Percentiles rank a stretch among this genome's conserved stretches.
phyloP scores from a whole-genome alignment of 768 basidiomycete species.

The Cantharellus anzutake region DNA sequence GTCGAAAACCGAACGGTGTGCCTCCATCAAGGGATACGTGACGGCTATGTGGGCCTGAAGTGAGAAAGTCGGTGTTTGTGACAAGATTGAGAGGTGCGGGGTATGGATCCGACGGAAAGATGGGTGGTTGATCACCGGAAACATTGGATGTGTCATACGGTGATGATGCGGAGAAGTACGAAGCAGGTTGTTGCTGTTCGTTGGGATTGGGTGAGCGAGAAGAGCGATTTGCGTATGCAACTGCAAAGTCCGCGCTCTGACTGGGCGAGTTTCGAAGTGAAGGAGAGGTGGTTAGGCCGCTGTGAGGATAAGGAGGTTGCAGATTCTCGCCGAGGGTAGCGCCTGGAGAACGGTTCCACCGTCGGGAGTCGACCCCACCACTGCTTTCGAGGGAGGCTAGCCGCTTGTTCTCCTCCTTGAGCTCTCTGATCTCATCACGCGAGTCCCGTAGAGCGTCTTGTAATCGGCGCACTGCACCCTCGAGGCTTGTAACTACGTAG shows the following conservation, averaged over 20 bases:
- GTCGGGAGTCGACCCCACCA: neutral
- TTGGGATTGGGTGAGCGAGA: neutral
- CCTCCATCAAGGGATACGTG: neutral
- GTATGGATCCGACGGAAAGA: neutral
- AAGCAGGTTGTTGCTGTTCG: neutral
- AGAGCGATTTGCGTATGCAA: neutral
- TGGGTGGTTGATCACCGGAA: neutral
- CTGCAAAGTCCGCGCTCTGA: neutral
- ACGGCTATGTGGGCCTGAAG: neutral
- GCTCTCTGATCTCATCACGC: slow-evolving; percentile 37
- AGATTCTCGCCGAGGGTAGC: neutral
- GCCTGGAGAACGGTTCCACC: neutral
- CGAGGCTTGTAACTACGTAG: slow-evolving; percentile 52
- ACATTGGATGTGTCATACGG: neutral
- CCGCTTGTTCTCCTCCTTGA: slow-evolving; percentile 45
- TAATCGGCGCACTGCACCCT: slow-evolving; percentile 66
- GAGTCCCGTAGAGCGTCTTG: slow-evolving; percentile 64
- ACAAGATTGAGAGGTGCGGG: neutral
- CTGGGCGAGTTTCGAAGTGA: neutral
- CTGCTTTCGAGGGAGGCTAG: slow-evolving; percentile 14
- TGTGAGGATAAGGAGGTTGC: neutral
- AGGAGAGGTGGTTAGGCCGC: neutral
- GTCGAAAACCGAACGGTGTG: neutral
- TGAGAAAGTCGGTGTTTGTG: neutral
- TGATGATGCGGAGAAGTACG: neutral